Evolutionary conservation across 2,329 filamentous ascomycete genomes (phyloP).

Genomic region (Ambrosiella cleistominuta): DNA sequence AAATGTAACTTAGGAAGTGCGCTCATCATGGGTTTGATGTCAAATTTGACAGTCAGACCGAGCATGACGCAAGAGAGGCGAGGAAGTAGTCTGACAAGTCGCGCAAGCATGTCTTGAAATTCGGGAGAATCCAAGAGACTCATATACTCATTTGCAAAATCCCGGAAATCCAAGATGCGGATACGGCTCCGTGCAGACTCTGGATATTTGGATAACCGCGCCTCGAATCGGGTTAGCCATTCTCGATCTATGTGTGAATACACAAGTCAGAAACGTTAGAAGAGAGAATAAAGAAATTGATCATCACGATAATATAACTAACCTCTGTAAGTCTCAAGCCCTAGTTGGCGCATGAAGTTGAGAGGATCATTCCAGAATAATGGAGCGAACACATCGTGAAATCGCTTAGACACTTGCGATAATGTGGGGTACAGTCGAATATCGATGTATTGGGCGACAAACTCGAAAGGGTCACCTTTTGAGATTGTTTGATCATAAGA

Average conservation of each 20-base stretch:
- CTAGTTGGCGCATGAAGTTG: constrained; percentile 18
- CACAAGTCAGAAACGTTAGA: background rate
- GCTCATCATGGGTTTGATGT: too few species aligned
- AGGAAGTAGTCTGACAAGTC: too few species aligned
- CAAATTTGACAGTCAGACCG: too few species aligned
- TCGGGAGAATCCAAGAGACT: too few species aligned
- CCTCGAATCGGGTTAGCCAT: constrained; percentile 1
- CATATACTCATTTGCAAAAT: background rate
- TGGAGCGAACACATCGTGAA: constrained; percentile 32
- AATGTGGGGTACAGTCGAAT: constrained; percentile 26
- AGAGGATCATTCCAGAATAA: constrained; percentile 36
- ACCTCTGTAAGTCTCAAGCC: background rate
- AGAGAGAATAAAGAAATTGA: background rate
- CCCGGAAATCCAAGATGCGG: constrained; percentile 6
- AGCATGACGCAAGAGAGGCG: too few species aligned
- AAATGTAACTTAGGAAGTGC: too few species aligned
- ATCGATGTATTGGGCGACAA: constrained; percentile 29
- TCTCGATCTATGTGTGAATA: constrained; percentile 3
- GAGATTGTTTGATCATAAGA: constrained; percentile 35
- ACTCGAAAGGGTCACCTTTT: constrained; percentile 29
- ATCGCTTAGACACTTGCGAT: constrained; percentile 31
- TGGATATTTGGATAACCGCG: constrained; percentile 1
- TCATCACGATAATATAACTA: background rate
- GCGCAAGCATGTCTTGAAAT: too few species aligned
- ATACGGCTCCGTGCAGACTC: constrained; percentile 3